Evolutionary conservation across 768 basidiomycete species (phyloP).

Genomic region (Mycena chlorophos): DNA sequence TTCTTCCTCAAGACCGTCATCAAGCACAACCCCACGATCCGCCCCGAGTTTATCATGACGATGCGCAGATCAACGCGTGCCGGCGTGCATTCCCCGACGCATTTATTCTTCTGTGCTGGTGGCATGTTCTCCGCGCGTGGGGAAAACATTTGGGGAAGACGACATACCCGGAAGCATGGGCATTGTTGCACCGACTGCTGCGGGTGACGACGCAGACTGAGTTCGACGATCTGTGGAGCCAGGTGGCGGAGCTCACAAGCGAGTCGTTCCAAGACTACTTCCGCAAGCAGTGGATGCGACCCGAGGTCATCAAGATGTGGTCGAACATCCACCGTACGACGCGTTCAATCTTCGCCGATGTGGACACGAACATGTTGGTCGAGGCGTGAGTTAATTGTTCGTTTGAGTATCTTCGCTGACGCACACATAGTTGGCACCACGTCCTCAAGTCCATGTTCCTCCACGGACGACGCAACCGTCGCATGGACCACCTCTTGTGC

Average conservation of each 20-base stretch:
- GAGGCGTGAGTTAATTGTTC: slow-evolving; percentile 15
- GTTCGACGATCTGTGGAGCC: slow-evolving; percentile 20
- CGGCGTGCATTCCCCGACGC: not conserved
- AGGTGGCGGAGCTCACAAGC: slow-evolving; percentile 16
- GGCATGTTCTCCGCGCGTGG: slow-evolving; percentile 34
- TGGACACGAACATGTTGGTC: slow-evolving; percentile 32
- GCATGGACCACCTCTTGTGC: slow-evolving; percentile 24
- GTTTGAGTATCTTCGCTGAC: not conserved
- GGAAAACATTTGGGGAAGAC: slow-evolving; percentile 25
- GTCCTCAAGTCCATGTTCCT: slow-evolving; percentile 29
- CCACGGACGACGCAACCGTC: slow-evolving; percentile 23
- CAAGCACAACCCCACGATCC: slow-evolving; percentile 3
- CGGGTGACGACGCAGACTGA: slow-evolving; percentile 15
- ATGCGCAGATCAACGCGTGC: slow-evolving; percentile 9
- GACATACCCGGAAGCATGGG: slow-evolving; percentile 21
- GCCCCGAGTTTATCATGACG: slow-evolving; percentile 4
- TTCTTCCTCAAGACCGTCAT: slow-evolving; percentile 13
- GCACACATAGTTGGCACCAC: slow-evolving; percentile 23
- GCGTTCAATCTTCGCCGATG: slow-evolving; percentile 13
- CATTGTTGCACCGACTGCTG: slow-evolving; percentile 26
- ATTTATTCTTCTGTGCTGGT: slow-evolving; percentile 27
- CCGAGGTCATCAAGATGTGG: slow-evolving; percentile 22
- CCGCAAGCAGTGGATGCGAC: slow-evolving; percentile 20
- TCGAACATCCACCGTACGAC: slow-evolving; percentile 22
- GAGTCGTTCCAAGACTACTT: slow-evolving; percentile 23